Conservation (phyloP, 305 asterid genomes). For the Fraxinus greggii region DNA sequence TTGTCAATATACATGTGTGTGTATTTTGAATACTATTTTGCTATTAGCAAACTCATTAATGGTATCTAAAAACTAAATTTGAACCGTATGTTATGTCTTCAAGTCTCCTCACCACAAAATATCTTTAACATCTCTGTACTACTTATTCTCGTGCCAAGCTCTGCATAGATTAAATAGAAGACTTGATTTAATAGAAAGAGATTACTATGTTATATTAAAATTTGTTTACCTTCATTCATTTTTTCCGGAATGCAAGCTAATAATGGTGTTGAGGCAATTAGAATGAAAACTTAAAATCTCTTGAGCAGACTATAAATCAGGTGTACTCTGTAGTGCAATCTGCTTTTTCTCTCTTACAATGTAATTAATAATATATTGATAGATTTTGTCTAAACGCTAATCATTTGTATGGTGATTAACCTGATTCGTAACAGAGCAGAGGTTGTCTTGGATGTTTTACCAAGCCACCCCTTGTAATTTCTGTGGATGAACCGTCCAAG, state of each 20-base stretch:
- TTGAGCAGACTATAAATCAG: not conserved
- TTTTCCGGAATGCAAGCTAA: not conserved
- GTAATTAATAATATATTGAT: not conserved
- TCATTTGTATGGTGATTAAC: constrained; percentile 55
- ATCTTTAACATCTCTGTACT: not conserved
- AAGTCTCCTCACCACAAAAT: not conserved
- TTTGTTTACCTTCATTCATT: not conserved
- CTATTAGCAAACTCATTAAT: not conserved
- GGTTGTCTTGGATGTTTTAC: constrained; percentile 89
- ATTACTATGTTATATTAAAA: not conserved
- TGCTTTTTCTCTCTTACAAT: not conserved
- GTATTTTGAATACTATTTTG: not conserved
- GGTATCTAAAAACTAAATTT: not conserved
- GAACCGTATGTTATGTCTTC: not conserved
- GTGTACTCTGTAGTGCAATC: not conserved
- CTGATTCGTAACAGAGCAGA: constrained; percentile 89
- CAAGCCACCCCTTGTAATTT: constrained; percentile 59
- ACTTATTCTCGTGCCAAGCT: not conserved
- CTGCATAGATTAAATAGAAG: not conserved
- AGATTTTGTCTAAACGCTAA: constrained; percentile 33
- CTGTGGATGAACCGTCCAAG: constrained; percentile 71
- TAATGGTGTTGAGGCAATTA: not conserved
- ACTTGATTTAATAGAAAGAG: not conserved
- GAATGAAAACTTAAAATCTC: not conserved
- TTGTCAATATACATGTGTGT: not conserved